Evolutionary conservation across 169 alveolate genomes (phyloP).

Genomic region (Plasmodium inui): DNA sequence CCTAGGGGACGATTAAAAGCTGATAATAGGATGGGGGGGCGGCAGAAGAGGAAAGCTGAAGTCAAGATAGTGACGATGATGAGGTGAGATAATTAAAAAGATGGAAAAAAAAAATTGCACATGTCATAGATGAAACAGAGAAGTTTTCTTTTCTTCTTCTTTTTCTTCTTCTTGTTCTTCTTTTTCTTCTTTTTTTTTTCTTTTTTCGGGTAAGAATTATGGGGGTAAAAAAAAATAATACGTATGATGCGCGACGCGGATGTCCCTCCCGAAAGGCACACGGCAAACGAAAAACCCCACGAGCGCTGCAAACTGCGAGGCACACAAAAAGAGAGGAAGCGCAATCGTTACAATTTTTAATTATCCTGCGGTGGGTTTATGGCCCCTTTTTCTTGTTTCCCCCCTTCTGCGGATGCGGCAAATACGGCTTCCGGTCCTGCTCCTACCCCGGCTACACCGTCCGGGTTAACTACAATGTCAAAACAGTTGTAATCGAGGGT

Average conservation of each 20-base stretch:
- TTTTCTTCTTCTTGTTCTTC: background rate
- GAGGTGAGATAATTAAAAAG: background rate
- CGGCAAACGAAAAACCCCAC: background rate
- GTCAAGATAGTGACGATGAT: background rate
- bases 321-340: background rate
- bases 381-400: background rate
- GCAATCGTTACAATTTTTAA: background rate
- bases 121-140: background rate
- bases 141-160: background rate
- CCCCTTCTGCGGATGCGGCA: background rate
- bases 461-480: slow-evolving; percentile 24
- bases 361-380: background rate
- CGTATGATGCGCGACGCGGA: background rate
- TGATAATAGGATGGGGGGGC: background rate
- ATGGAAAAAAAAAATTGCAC: background rate
- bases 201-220: background rate
- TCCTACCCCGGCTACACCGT: background rate
- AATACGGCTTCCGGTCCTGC: background rate
- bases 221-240: background rate
- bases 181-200: background rate
- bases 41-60: background rate
- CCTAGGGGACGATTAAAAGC: background rate
- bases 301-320: background rate
- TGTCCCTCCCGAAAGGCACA: background rate
- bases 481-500: slow-evolving; percentile 19